Base-by-base conservation (phyloP, 1,139 yeast genomes). In the Hanseniaspora uvarum region DNA sequence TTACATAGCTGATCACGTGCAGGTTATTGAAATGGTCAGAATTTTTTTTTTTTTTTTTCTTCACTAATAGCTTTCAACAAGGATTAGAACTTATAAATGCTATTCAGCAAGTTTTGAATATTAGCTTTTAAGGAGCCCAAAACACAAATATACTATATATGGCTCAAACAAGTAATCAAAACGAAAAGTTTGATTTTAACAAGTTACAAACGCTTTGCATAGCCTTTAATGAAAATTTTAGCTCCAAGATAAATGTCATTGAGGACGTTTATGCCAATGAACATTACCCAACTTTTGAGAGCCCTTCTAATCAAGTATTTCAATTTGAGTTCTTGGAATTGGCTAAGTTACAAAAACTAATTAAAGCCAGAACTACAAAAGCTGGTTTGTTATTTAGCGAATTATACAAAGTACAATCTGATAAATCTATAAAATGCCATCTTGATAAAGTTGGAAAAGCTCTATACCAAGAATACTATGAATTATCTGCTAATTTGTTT, bases 301-400 rank as follows among this genome's bases (percentile, higher is more conserved):
- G 48, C 18, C 7, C 28, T 7, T 34, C 34, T 12, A 12, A 6
- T 16, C 36, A 38, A 16, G 14, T 21, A 4, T 62, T 70, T 14
- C 83, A 87, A 12, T 62, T 78, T 23, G 71, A 50, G 31, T 14
- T 50, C 14, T 31, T 68, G 16, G 94, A 86, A 60, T 63, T 85
- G 28, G 65, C 64, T 11, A 86, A 86, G 63, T 65, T 83, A 14
- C 66, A 79, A 34, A 72, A 76, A 56, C 69, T 86, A 45, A 71
- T 83, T n/a, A 80, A 75, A 65, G 92, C 95, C 1, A 89, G 85
- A 64, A 73, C 83, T 1, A 86, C 95, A 3, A 86, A 85, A 65
- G 72, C 84, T 3, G 95, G 94, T 5, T 79, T 86, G 40, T 77
- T 86, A 1, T 83, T 81, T 67, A 79, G 79, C 6, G 75, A 72